Percentiles rank a stretch among this genome's conserved stretches.
These are phyloP conservation scores for Puccinia hordei DNA, from an alignment of 1,284 basidiomycete species.

Conservation along the genomic window DNA sequence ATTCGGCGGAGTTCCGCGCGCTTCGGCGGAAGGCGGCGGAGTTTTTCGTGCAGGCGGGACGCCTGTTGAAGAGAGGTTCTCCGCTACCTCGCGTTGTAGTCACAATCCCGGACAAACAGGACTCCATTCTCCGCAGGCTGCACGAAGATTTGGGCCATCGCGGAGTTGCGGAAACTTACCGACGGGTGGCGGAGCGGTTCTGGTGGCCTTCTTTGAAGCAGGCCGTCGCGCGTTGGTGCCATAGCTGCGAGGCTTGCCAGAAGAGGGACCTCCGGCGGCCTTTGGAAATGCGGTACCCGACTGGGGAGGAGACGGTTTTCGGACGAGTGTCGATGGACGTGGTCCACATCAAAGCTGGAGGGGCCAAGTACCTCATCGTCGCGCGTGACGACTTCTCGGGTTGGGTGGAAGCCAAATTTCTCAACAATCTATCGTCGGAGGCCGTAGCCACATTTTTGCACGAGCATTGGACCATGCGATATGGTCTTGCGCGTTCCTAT, in stretches of 20 bases:
- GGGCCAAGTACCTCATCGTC: constrained; percentile 31
- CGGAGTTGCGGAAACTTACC: background rate
- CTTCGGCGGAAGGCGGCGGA: background rate
- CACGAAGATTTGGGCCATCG: constrained; percentile 8
- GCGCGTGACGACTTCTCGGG: constrained; percentile 48
- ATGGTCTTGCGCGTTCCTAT: background rate
- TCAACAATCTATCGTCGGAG: constrained; percentile 4
- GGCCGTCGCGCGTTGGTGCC: background rate
- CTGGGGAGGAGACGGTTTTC: background rate
- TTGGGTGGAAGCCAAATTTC: constrained; percentile 32
- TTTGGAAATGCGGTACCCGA: background rate
- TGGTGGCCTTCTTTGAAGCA: constrained; percentile 18
- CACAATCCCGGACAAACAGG: background rate
- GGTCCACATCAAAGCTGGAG: constrained; percentile 30
- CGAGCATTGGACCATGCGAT: constrained; percentile 23
- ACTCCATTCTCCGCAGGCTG: background rate
- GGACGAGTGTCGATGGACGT: constrained; percentile 12
- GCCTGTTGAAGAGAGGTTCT: background rate
- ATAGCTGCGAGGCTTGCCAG: background rate
- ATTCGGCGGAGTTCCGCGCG: background rate
- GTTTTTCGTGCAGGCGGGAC: background rate
- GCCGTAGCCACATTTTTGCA: background rate
- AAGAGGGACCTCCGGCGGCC: background rate
- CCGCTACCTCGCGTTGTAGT: background rate
- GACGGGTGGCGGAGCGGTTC: background rate